phyloP scores from a whole-genome alignment of 768 basidiomycete genomes.

The Scleroderma citrinum region DNA sequence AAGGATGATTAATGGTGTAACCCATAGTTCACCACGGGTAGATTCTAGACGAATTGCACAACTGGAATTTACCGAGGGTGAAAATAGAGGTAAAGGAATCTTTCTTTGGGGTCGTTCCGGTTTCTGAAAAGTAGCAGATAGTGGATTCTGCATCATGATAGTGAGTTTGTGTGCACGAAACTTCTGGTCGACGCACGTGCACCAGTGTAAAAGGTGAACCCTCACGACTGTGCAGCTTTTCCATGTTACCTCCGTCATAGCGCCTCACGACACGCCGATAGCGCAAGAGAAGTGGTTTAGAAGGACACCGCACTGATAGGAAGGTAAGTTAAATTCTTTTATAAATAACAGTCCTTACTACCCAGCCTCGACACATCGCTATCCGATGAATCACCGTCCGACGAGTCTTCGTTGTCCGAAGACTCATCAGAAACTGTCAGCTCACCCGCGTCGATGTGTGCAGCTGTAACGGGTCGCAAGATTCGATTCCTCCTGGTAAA shows the following conservation, averaged over 20 bases:
- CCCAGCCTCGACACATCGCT: conserved; percentile 39
- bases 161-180: background rate
- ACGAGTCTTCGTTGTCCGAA: conserved; percentile 64
- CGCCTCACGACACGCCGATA: conserved; percentile 47
- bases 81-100: background rate
- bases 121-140: conserved; percentile 4
- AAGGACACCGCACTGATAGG: conserved; percentile 11
- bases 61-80: background rate
- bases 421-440: conserved; percentile 64
- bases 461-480: conserved; percentile 25
- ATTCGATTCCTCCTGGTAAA: conserved; percentile 48
- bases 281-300: conserved; percentile 31
- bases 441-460: conserved; percentile 36
- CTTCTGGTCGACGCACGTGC: conserved; percentile 31
- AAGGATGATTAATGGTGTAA: conserved; percentile 54
- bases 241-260: conserved; percentile 35
- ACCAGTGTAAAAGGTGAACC: conserved; percentile 40
- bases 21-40: conserved; percentile 30
- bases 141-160: conserved; percentile 10
- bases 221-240: conserved; percentile 39
- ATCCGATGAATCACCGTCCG: conserved; percentile 36
- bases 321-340: conserved; percentile 9
- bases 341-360: conserved; percentile 9
- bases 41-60: conserved; percentile 34
- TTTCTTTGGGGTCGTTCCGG: conserved; percentile 1